A percentile compares a stretch with the other conserved stretches of the same genome.
phyloP scores from a whole-genome alignment of 2,329 filamentous ascomycete species.

The Phaeosphaeriaceae sp. region DNA sequence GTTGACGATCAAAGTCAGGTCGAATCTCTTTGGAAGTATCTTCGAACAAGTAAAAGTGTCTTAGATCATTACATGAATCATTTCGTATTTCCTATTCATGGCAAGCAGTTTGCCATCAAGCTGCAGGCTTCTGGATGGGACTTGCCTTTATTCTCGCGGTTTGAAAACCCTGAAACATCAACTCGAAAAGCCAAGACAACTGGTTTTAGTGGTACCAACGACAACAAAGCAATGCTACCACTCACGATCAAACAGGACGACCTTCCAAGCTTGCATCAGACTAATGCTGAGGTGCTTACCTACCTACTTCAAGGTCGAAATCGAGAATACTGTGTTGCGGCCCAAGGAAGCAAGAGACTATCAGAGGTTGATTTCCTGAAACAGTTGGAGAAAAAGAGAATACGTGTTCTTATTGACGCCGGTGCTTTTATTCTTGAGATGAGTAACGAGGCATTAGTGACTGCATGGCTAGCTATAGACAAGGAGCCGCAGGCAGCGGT shows the following conservation, averaged over 20 bases:
- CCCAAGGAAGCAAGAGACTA: no score
- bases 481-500: background rate
- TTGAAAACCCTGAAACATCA: slow-evolving; percentile 47
- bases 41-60: slow-evolving; percentile 58
- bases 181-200: slow-evolving; percentile 50
- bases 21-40: slow-evolving; percentile 43
- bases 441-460: slow-evolving; percentile 49
- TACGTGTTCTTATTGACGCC: slow-evolving; percentile 70
- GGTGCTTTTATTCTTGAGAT: slow-evolving; percentile 72
- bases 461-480: slow-evolving; percentile 56
- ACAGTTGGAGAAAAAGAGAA: slow-evolving; percentile 39
- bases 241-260: slow-evolving; percentile 61
- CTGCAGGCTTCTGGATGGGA: slow-evolving; percentile 71
- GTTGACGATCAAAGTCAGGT: slow-evolving; percentile 58
- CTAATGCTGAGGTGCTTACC: slow-evolving; percentile 68
- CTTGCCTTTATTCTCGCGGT: slow-evolving; percentile 49
- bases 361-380: background rate
- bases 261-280: slow-evolving; percentile 60
- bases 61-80: slow-evolving; percentile 67
- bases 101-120: slow-evolving; percentile 67
- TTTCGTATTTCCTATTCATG: slow-evolving; percentile 64
- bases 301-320: slow-evolving; percentile 61
- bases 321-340: slow-evolving; percentile 43
- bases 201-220: slow-evolving; percentile 73
- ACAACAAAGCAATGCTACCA: slow-evolving; percentile 63